Evolutionary conservation across 352 stramenopile genomes (phyloP).

Genomic region (Phytophthora melonis): DNA sequence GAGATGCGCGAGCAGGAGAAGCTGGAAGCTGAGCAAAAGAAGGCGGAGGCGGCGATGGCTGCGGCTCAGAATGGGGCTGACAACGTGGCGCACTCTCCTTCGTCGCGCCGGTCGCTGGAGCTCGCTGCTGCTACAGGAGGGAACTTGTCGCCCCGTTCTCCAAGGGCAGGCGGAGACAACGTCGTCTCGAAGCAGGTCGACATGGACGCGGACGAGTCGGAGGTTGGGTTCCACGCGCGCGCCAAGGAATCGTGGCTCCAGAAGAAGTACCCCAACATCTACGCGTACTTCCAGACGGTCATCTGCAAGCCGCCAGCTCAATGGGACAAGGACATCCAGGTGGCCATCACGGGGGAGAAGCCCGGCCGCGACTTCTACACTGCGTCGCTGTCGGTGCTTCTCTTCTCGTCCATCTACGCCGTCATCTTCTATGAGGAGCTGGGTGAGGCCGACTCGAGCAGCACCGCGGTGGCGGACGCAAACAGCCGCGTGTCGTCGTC

Average conservation of each 20-base stretch:
- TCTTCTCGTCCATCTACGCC: constrained; percentile 75
- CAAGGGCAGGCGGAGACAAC: constrained; percentile 26
- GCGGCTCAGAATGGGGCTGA: constrained; percentile 2
- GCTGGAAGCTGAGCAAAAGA: constrained; percentile 45
- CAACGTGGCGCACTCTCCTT: constrained; percentile 36
- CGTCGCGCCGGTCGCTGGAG: constrained; percentile 29
- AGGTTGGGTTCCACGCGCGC: constrained; percentile 46
- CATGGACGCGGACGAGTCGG: constrained; percentile 60
- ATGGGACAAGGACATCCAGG: constrained; percentile 90
- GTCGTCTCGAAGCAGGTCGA: constrained; percentile 71
- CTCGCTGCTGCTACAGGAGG: constrained; percentile 16
- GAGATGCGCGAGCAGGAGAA: constrained; percentile 61
- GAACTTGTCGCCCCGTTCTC: constrained; percentile 25
- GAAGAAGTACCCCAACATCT: constrained; percentile 50
- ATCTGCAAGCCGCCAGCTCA: constrained; percentile 69
- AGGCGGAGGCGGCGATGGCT: constrained; percentile 20
- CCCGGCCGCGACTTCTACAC: constrained; percentile 84
- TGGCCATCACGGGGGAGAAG: constrained; percentile 81
- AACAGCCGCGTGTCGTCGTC: constrained; percentile 68
- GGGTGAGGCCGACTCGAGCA: constrained; percentile 61
- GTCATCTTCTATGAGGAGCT: constrained; percentile 84
- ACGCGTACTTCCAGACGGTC: constrained; percentile 73
- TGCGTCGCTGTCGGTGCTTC: constrained; percentile 63
- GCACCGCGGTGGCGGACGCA: constrained; percentile 45
- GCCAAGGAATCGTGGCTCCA: constrained; percentile 71